Evolutionary conservation across 1,284 basidiomycete species (phyloP).

Genomic region (Ceratobasidium papillatum): DNA sequence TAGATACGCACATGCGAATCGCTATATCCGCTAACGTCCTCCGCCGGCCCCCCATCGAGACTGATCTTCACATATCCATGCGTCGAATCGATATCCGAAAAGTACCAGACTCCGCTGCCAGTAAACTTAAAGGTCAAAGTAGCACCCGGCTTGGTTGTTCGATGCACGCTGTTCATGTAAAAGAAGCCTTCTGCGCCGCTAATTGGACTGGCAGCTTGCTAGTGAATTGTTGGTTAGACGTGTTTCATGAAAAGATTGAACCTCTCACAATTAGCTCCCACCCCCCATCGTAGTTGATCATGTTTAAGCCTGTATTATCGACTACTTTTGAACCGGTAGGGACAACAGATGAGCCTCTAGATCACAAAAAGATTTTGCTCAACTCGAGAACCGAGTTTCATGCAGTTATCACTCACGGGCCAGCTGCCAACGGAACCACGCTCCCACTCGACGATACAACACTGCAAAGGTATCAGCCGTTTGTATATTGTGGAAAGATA

Average conservation of each 20-base stretch:
- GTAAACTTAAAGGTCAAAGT: conserved; percentile 1
- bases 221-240: no score
- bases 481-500: no score
- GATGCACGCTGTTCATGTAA: background rate
- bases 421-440: background rate
- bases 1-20: background rate
- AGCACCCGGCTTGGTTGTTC: background rate
- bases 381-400: background rate
- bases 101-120: conserved; percentile 27
- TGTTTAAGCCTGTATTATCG: background rate
- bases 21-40: background rate
- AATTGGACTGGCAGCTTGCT: no score
- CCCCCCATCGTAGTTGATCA: background rate
- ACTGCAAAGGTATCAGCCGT: background rate
- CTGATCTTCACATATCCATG: conserved; percentile 4
- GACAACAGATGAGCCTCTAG: background rate
- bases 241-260: no score
- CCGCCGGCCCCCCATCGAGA: conserved; percentile 1
- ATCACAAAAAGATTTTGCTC: background rate
- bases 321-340: background rate
- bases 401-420: background rate
- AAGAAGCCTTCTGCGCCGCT: background rate
- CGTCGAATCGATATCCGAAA: conserved; percentile 2
- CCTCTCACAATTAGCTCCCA: background rate
- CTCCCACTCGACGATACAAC: background rate